Evolutionary conservation across 2,329 filamentous ascomycete genomes (phyloP).

Genomic region (Fonsecaea pedrosoi): DNA sequence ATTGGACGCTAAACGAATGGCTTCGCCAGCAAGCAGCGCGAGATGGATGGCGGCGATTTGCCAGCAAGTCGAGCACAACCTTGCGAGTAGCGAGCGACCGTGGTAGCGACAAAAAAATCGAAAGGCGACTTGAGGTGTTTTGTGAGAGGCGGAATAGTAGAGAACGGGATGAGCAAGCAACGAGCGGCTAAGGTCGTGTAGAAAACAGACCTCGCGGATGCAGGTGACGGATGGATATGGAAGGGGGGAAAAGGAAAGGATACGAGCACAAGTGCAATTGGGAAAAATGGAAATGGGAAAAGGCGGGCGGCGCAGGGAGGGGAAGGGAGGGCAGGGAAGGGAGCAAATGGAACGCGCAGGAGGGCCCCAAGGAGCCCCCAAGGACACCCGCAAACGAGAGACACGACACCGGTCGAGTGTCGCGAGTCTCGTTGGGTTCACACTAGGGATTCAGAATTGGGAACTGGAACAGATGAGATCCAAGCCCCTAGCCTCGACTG

Average conservation of each 20-base stretch:
- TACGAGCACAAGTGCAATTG: slow-evolving; percentile 19
- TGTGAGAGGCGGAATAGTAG: slow-evolving; percentile 21
- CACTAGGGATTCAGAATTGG: slow-evolving; percentile 25
- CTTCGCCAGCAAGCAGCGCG: slow-evolving; percentile 27
- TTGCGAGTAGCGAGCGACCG: slow-evolving; percentile 30
- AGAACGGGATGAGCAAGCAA: slow-evolving; percentile 34
- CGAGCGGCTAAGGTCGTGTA: slow-evolving; percentile 39
- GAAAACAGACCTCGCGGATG: slow-evolving; percentile 39
- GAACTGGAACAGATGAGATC: slow-evolving; percentile 17
- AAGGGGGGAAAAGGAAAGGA: slow-evolving; percentile 39
- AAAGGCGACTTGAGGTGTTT: slow-evolving; percentile 38
- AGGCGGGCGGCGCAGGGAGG: slow-evolving; percentile 35
- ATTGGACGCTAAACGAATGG: slow-evolving; percentile 33
- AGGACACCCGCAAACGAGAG: slow-evolving; percentile 35
- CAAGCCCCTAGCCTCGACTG: slow-evolving; percentile 14
- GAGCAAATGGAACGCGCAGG: slow-evolving; percentile 15
- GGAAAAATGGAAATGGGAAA: slow-evolving; percentile 29
- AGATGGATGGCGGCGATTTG: slow-evolving; percentile 26
- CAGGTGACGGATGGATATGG: slow-evolving; percentile 38
- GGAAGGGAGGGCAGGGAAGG: slow-evolving; percentile 31
- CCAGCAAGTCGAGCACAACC: slow-evolving; percentile 21
- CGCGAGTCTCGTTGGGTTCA: slow-evolving; percentile 16
- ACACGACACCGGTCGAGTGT: slow-evolving; percentile 25
- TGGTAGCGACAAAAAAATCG: slow-evolving; percentile 25
- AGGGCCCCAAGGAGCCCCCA: slow-evolving; percentile 11